phyloP scores from a whole-genome alignment of 2,329 filamentous ascomycete genomes.

The Aspergillus sp. region DNA sequence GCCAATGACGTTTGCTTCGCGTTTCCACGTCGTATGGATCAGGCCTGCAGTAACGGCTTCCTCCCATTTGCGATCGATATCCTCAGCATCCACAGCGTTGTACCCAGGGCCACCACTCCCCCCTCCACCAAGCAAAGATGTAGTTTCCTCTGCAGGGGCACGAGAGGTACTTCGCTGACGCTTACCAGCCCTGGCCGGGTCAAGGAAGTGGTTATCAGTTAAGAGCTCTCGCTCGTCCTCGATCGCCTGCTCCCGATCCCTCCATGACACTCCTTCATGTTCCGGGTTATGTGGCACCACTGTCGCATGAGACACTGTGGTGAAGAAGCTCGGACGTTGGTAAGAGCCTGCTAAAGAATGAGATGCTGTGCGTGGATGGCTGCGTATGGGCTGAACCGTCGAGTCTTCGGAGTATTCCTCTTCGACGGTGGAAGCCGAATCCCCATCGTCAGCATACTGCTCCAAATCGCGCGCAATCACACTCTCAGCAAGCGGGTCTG shows the following conservation, averaged over 20 bases:
- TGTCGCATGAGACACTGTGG: constrained; percentile 68
- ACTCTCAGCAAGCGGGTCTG: constrained; percentile 66
- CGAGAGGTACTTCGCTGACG: constrained; percentile 13
- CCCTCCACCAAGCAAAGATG: constrained; percentile 49
- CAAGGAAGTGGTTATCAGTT: constrained; percentile 60
- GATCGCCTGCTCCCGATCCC: constrained; percentile 54
- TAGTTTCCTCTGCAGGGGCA: constrained; percentile 42
- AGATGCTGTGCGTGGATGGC: constrained; percentile 35
- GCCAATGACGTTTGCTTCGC: constrained; percentile 78
- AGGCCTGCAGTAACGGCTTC: constrained; percentile 77
- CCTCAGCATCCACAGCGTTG: constrained; percentile 52
- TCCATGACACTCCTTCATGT: constrained; percentile 49
- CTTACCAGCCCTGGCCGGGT: constrained; percentile 1
- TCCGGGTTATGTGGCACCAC: constrained; percentile 57
- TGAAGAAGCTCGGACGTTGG: constrained; percentile 74
- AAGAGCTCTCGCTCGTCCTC: constrained; percentile 60
- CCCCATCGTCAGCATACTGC: constrained; percentile 60
- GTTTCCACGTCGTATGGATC: constrained; percentile 87
- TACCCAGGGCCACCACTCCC: constrained; percentile 40
- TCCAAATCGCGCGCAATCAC: constrained; percentile 67
- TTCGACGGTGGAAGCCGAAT: constrained; percentile 33
- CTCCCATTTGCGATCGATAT: constrained; percentile 75
- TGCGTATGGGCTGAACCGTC: constrained; percentile 43
- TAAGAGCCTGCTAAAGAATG: constrained; percentile 65
- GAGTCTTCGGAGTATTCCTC: constrained; percentile 41